Evolutionary conservation across 1,284 basidiomycete genomes (phyloP).

Genomic region (Ceratobasidium sp.): DNA sequence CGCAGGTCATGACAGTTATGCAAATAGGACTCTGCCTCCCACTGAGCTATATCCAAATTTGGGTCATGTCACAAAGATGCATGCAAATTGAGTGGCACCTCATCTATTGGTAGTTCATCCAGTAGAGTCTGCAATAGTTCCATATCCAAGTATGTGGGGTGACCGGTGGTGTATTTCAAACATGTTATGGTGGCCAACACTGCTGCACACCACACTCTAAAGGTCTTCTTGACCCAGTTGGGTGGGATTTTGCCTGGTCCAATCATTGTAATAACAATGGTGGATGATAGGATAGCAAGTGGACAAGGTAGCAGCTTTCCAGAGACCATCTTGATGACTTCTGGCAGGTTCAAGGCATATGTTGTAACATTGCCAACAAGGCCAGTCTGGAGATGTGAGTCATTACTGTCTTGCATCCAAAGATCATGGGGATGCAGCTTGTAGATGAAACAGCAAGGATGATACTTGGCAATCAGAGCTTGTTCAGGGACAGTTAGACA

Average conservation of each 20-base stretch:
- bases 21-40: conserved; percentile 32
- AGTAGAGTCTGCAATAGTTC: conserved; percentile 54
- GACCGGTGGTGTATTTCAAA: conserved; percentile 30
- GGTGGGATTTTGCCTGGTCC: conserved; percentile 51
- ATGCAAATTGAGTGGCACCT: conserved; percentile 40
- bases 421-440: conserved; percentile 55
- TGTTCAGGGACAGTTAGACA: conserved; percentile 55
- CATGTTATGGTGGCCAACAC: conserved; percentile 52
- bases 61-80: conserved; percentile 12
- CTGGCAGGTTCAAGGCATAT: conserved; percentile 53
- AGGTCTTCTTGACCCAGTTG: conserved; percentile 52
- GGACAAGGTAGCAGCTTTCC: conserved; percentile 57
- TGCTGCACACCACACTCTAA: conserved; percentile 52
- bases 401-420: conserved; percentile 42
- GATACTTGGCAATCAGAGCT: conserved; percentile 53
- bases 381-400: conserved; percentile 52
- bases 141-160: neutral
- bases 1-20: neutral
- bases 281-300: conserved; percentile 54
- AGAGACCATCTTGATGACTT: conserved; percentile 54
- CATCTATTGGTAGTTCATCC: conserved; percentile 40
- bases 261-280: conserved; percentile 57
- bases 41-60: neutral
- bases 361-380: conserved; percentile 58
- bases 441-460: conserved; percentile 55